phyloP scores from a whole-genome alignment of 2,329 filamentous ascomycete species.

The Mycogone perniciosa region DNA sequence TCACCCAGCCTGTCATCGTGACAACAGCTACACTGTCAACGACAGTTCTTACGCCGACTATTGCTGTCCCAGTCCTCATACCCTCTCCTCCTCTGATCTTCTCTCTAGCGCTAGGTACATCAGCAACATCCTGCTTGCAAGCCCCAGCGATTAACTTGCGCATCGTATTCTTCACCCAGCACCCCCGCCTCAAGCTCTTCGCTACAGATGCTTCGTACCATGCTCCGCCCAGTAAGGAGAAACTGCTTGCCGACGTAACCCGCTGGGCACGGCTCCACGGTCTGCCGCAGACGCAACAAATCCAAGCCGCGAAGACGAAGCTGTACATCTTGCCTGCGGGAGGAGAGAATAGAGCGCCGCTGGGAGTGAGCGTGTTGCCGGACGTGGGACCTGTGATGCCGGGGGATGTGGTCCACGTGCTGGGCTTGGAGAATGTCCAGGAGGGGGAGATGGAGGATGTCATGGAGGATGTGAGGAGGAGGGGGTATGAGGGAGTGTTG shows the following conservation, averaged over 20 bases:
- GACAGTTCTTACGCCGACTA: background rate
- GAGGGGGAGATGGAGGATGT: slow-evolving; percentile 21
- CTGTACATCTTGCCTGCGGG: slow-evolving; percentile 1
- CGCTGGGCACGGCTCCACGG: background rate
- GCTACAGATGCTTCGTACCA: background rate
- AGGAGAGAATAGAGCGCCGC: background rate
- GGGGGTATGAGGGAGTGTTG: slow-evolving; percentile 18
- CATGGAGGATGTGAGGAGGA: slow-evolving; percentile 13
- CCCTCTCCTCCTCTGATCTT: background rate
- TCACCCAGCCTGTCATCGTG: background rate
- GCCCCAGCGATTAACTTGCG: background rate
- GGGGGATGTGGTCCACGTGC: slow-evolving; percentile 23
- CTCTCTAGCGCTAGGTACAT: background rate
- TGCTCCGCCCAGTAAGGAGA: background rate
- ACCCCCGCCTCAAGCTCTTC: too few relatives aligned
- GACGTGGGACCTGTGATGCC: slow-evolving; percentile 11
- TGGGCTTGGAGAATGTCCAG: slow-evolving; percentile 22
- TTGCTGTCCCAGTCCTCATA: background rate
- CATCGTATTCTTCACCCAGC: background rate
- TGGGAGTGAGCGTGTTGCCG: background rate
- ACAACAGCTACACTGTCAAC: background rate
- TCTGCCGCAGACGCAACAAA: background rate
- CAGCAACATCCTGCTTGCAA: background rate
- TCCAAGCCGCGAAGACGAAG: background rate
- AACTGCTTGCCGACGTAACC: background rate